Conservation (phyloP, 352 stramenopile genomes). For the Salisapilia sapeloensis region DNA sequence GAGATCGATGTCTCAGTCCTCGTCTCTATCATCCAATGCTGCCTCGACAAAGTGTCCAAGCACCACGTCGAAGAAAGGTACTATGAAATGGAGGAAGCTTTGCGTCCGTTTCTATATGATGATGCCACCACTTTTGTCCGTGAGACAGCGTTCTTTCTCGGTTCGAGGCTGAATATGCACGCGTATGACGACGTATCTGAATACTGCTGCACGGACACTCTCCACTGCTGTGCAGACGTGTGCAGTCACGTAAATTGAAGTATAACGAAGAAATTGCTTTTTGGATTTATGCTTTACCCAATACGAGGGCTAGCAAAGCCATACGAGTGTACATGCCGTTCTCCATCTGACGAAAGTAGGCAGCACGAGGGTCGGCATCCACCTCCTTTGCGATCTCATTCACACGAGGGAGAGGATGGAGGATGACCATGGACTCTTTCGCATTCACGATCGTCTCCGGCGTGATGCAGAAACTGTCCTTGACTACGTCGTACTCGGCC, state of each 20-base stretch:
- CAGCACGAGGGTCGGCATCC: conserved; percentile 88
- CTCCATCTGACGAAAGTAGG: conserved; percentile 95
- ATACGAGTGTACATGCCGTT: conserved; percentile 99
- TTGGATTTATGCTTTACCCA: conserved; percentile 55
- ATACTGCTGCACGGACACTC: conserved; percentile 33
- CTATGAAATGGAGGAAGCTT: conserved; percentile 18
- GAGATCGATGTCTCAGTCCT: conserved; percentile 52
- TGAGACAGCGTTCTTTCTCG: conserved; percentile 48
- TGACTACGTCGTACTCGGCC: conserved; percentile 91
- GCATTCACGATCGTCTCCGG: conserved; percentile 47
- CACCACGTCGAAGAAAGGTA: conserved; percentile 18
- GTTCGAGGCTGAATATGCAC: conserved; percentile 37
- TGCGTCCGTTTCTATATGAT: conserved; percentile 48
- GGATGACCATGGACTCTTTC: conserved; percentile 89
- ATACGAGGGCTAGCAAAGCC: conserved; percentile 91
- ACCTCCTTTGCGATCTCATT: conserved; percentile 95
- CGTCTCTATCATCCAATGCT: conserved; percentile 38
- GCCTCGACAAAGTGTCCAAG: conserved; percentile 25
- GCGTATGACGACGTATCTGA: conserved; percentile 46
- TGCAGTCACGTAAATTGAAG: conserved; percentile 9
- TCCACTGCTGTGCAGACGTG: conserved; percentile 17
- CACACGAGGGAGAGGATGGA: conserved; percentile 97
- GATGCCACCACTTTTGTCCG: conserved; percentile 34
- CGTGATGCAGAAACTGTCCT: conserved; percentile 80
- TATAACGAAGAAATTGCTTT: neutral